Base-by-base conservation (phyloP, 805 yeast genomes). In the Suhomyces sp. region DNA sequence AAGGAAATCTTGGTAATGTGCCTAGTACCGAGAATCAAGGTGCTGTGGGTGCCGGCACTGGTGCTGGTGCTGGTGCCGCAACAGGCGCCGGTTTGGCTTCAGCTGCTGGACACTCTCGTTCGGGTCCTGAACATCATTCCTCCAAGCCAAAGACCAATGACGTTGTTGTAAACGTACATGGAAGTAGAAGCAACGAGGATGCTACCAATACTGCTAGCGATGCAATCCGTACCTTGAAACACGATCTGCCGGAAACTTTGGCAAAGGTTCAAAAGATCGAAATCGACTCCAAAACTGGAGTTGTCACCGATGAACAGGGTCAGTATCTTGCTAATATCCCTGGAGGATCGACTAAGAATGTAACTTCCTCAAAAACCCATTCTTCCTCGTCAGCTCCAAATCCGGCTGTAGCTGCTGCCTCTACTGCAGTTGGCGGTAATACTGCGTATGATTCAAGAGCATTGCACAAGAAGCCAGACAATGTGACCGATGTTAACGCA, bases 141-240 rank as follows among this genome's bases (percentile, higher is more conserved):
- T n/a, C 41, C 22, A 17, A 37, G 20, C 17, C 25, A 2, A 21
- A 20, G 6, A n/a, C n/a, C 9, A 52, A 47, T 22, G 65, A 62
- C 44, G 62, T 68, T 15, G 59, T 63, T 40, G 74, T 71, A 4
- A 63, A 67, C 9, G 73, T 71, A 19, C 61, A 60, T 50, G 73
- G 72, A 17, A 61, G 59, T 27, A 56, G 51, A 17, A 65, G 63
- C 52, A 58, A 60, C 24, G 51, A 51, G 4, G 57, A 62, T 17
- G 73, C 76, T 2, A 60, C 64, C 12, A 22, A 39, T 8, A 55
- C 69, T 49, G 75, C 75, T 29, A 51, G 57, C 22, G 55, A 54
- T 22, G 69, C 70, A 3, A 69, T 69, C 8, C 51, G 48, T 3
- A 48, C 54, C 25, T 59, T 71, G 43, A 60, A 62, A 46, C 55